Percentiles rank a stretch among this genome's conserved stretches.
Conservation (phyloP, 78 protist species). For the Dictyostelium intermedium region DNA sequence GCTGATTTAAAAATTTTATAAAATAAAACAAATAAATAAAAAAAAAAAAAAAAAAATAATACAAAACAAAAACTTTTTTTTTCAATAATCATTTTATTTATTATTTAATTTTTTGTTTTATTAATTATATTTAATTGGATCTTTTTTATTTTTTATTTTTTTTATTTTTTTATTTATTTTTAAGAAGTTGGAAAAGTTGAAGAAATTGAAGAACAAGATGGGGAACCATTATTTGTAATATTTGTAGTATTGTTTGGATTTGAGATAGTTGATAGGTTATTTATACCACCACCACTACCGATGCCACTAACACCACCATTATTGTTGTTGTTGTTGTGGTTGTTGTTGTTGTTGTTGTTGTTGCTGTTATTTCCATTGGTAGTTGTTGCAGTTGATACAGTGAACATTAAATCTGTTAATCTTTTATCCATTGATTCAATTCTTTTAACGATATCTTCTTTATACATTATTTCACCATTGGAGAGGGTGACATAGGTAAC, state of each 20-base stretch:
- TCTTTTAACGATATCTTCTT: neutral
- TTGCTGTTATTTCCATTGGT: neutral
- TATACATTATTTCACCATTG: neutral
- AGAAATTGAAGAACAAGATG: neutral
- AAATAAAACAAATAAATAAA: neutral
- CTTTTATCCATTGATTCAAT: constrained; percentile 5
- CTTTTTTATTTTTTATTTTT: neutral
- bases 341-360: neutral
- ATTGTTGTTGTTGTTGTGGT: neutral
- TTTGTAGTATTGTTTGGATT: too few species aligned
- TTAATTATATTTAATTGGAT: neutral
- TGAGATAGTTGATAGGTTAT: neutral
- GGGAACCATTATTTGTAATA: neutral
- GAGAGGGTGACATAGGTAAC: neutral
- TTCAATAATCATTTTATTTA: neutral
- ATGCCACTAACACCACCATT: too few species aligned
- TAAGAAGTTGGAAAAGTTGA: neutral
- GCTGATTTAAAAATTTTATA: constrained; percentile 5
- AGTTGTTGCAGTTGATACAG: neutral
- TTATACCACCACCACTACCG: too few species aligned
- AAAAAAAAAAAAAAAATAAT: neutral
- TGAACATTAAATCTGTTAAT: neutral
- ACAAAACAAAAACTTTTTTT: neutral
- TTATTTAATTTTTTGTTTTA: neutral
- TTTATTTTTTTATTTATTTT: neutral